Evolutionary conservation across 805 yeast species (phyloP).

Genomic region (Nadsonia fulvescens): DNA sequence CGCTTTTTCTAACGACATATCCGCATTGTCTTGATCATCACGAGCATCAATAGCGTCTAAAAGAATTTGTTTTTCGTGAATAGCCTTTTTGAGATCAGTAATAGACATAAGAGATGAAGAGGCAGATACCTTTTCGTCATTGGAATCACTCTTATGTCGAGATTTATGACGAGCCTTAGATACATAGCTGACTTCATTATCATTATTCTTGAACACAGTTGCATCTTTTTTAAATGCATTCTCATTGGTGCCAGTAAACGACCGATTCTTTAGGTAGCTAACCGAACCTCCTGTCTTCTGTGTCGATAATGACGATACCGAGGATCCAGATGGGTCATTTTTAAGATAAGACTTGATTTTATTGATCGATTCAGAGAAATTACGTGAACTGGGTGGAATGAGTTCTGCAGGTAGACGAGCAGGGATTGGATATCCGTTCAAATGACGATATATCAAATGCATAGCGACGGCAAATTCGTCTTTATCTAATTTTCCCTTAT

Average conservation of each 20-base stretch:
- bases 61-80: slow-evolving; percentile 54
- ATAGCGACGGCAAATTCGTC: slow-evolving; percentile 93
- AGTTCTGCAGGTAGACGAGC: slow-evolving; percentile 69
- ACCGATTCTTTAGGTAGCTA: slow-evolving; percentile 18
- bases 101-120: slow-evolving; percentile 17
- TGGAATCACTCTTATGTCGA: slow-evolving; percentile 10
- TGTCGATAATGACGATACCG: slow-evolving; percentile 9
- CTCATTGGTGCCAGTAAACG: slow-evolving; percentile 16
- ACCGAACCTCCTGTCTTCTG: slow-evolving; percentile 13
- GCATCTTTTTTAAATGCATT: slow-evolving; percentile 25
- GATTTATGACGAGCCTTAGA: slow-evolving; percentile 40
- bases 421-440: slow-evolving; percentile 83
- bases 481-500: slow-evolving; percentile 65
- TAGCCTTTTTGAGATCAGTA: slow-evolving; percentile 39
- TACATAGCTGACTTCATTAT: slow-evolving; percentile 53
- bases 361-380: slow-evolving; percentile 51
- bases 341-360: slow-evolving; percentile 51
- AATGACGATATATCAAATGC: slow-evolving; percentile 84
- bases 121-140: slow-evolving; percentile 2
- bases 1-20: slow-evolving; percentile 20
- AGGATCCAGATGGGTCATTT: slow-evolving; percentile 18
- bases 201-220: slow-evolving; percentile 47
- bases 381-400: slow-evolving; percentile 68
- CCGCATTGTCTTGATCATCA: slow-evolving; percentile 23
- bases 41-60: slow-evolving; percentile 56